Base-by-base conservation (phyloP, 371 early-diverging fungal genomes). In the Saksenaea oblongispora region DNA sequence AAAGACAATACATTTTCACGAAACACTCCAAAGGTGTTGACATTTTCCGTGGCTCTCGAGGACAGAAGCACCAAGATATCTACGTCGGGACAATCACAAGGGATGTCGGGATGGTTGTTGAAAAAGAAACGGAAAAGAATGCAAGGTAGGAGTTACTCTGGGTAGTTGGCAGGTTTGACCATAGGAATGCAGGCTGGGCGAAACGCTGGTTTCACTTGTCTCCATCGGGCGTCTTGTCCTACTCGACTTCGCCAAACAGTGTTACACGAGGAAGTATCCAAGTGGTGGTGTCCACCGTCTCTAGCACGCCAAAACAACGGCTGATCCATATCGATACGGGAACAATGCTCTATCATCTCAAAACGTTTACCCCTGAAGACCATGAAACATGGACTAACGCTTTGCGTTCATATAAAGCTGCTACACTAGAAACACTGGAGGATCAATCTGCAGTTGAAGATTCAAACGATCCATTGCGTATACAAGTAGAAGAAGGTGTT, bases 11-110 rank as follows among this genome's bases (percentile, higher is more conserved):
- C 93, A 13, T 94, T 91, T 73, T 95, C 96, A 1, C 87, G 89
- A 54, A 92, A 91, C 68, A 96, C 94, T n/a, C 89, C 95, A n/a
- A 96, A 96, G 78, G 81, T 87, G 15, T 75, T 96, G 47, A 89
- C 92, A 14, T 94, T 95, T 59, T 91, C 91, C 63, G 96, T 96
- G 10, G 42, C 66, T 22, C 31, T 31, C 7, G 31, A 31, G 31
- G 55, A 61, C 24, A 55, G 44, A 67, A 63, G 69, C 63, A 54
- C 60, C 34, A 55, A 59, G 53, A 69, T 67, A 51, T 61, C 71
- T 39, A 44, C 63, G 42, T 41, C 42, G 18, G 36, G 39, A 15
- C 56, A 56, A 18, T 31, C 71, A 35, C 61, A 73, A 37, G 75
- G 79, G 18, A 69, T 84, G 58, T 72, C 88, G 0, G 92, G 92